Conservation (phyloP, 169 alveolate genomes). For the Plasmodium malariae region DNA sequence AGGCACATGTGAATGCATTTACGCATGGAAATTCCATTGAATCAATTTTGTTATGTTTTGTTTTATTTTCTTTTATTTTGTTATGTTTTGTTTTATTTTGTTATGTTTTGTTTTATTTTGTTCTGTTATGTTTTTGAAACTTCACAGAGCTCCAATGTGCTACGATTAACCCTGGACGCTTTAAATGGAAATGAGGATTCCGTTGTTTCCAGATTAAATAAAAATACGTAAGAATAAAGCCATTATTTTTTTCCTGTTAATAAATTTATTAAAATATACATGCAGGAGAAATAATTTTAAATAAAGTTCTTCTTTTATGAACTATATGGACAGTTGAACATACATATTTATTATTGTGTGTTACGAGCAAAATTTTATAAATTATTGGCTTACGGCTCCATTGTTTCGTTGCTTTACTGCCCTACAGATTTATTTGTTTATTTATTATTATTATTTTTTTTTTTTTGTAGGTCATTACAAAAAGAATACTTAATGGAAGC, state of each 20-base stretch:
- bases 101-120: background rate
- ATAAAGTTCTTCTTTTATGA: too few relatives aligned
- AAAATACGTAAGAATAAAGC: conserved; percentile 33
- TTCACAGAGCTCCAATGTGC: conserved; percentile 6
- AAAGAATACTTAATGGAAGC: conserved; percentile 11
- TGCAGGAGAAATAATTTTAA: too few relatives aligned
- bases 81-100: background rate
- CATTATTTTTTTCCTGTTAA: too few relatives aligned
- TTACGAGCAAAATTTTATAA: too few relatives aligned
- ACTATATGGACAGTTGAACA: too few relatives aligned
- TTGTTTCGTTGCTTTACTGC: too few relatives aligned
- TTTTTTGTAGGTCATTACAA: conserved; percentile 37
- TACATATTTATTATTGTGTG: too few relatives aligned
- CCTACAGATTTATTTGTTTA: too few relatives aligned
- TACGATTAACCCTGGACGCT: conserved; percentile 18
- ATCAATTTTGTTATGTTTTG: background rate
- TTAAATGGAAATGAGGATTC: conserved; percentile 36
- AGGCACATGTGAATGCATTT: background rate
- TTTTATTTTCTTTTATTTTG: background rate
- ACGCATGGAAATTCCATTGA: background rate
- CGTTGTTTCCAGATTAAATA: conserved; percentile 16
- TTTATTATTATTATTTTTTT: background rate
- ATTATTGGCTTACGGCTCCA: too few relatives aligned
- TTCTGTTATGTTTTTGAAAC: background rate
- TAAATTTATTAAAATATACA: too few relatives aligned